These are phyloP conservation scores for Fusarium luffae DNA, from an alignment of 2,329 filamentous ascomycete species.

Conservation along the genomic window DNA sequence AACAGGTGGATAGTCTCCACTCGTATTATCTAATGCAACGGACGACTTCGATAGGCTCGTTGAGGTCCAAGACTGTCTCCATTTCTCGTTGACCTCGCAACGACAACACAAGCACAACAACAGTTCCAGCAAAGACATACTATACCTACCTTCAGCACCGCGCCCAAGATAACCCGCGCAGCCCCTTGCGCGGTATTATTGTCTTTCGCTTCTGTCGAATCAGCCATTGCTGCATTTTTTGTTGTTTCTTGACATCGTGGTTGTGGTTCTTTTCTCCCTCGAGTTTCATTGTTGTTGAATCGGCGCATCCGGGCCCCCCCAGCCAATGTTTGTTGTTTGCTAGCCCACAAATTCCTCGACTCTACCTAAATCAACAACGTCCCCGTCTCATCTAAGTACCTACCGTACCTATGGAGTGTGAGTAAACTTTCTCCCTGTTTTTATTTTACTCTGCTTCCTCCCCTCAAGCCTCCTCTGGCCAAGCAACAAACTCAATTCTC, in stretches of 20 bases:
- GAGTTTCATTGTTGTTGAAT: constrained; percentile 43
- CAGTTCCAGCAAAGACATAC: constrained; percentile 45
- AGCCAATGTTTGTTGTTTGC: constrained; percentile 56
- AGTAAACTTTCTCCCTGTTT: constrained; percentile 44
- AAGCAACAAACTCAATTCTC: constrained; percentile 19
- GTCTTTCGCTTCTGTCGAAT: constrained; percentile 13
- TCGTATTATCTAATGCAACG: constrained; percentile 37
- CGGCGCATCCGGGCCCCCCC: constrained; percentile 46
- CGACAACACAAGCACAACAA: constrained; percentile 57
- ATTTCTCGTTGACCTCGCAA: constrained; percentile 57
- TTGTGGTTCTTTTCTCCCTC: constrained; percentile 20
- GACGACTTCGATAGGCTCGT: constrained; percentile 19
- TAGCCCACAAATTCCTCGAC: constrained; percentile 47
- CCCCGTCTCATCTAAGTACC: constrained; percentile 22
- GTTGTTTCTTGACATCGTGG: constrained; percentile 27
- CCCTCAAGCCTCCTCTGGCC: constrained; percentile 16
- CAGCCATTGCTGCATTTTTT: constrained; percentile 14
- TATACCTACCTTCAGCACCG: constrained; percentile 47
- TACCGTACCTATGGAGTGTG: constrained; percentile 51
- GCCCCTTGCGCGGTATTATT: constrained; percentile 29
- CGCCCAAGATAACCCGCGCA: constrained; percentile 38
- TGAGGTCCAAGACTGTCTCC: constrained; percentile 28
- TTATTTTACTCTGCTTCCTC: constrained; percentile 11
- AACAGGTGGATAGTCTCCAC: constrained; percentile 19
- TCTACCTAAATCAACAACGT: constrained; percentile 46